These are phyloP conservation scores for Diaporthe humulicola DNA, from an alignment of 2,329 filamentous ascomycete genomes.

Conservation along the genomic window DNA sequence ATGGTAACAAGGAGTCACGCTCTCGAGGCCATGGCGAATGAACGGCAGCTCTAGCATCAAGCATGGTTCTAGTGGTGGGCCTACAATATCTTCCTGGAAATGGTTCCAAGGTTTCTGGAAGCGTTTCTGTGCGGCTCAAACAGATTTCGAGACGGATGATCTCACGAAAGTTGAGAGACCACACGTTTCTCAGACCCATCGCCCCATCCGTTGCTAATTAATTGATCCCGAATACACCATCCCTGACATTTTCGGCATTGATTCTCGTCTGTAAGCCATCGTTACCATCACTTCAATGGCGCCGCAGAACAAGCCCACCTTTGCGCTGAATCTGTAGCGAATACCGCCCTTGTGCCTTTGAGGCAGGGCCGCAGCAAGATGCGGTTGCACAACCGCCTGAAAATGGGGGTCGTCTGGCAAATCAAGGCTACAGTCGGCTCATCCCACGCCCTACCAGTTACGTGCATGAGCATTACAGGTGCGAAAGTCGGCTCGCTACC, in stretches of 20 bases:
- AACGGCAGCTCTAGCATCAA: no score
- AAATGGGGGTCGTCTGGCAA: background rate
- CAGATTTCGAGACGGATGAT: background rate
- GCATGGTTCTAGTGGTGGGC: background rate
- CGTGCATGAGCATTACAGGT: background rate
- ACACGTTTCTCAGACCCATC: background rate
- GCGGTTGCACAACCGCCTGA: background rate
- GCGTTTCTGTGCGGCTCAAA: background rate
- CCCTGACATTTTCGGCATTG: background rate
- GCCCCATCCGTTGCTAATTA: conserved; percentile 2
- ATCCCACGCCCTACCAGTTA: background rate
- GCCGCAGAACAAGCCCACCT: background rate
- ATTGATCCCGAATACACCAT: no score
- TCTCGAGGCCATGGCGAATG: background rate
- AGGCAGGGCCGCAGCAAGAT: background rate
- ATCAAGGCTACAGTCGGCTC: background rate
- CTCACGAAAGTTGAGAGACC: background rate
- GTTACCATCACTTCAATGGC: background rate
- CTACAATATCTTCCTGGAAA: background rate
- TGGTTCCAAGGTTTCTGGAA: background rate
- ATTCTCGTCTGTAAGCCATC: background rate
- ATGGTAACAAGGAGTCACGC: background rate
- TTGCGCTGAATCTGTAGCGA: background rate
- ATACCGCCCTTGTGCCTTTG: background rate
- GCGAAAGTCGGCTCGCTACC: background rate